These are phyloP conservation scores for Tetrahymena elliotti DNA, from an alignment of 73 alveolate species.

Conservation along the genomic window DNA sequence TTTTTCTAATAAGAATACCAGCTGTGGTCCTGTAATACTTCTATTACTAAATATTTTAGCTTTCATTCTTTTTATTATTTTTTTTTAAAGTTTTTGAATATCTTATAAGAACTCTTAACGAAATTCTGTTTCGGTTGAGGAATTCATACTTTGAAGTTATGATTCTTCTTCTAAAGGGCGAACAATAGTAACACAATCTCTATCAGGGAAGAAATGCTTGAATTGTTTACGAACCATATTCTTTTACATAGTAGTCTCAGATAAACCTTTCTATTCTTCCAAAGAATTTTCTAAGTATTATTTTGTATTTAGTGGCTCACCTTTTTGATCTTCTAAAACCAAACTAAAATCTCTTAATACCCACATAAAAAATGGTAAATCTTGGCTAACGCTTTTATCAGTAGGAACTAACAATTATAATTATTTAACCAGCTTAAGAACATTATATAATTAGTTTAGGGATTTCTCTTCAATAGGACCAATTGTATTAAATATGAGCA, in stretches of 20 bases:
- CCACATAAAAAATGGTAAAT: conserved; percentile 63
- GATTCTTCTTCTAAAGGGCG: conserved; percentile 61
- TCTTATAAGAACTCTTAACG: conserved; percentile 78
- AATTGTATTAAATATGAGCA: not conserved
- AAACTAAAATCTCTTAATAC: conserved; percentile 79
- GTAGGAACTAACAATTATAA: not conserved
- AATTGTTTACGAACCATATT: conserved; percentile 59
- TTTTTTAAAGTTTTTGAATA: conserved; percentile 58
- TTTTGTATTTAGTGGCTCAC: conserved; percentile 52
- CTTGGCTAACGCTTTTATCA: not conserved
- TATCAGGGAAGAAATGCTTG: conserved; percentile 59
- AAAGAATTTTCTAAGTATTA: conserved; percentile 59
- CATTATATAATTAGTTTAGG: not conserved
- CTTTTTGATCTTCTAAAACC: conserved; percentile 65
- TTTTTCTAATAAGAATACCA: conserved; percentile 53
- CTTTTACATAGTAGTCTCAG: conserved; percentile 56
- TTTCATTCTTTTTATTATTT: conserved; percentile 62
- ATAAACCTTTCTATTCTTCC: conserved; percentile 35
- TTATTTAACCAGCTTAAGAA: not conserved
- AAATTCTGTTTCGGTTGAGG: conserved; percentile 30
- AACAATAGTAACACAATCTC: conserved; percentile 66
- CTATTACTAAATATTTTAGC: conserved; percentile 58
- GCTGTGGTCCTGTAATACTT: conserved; percentile 59
- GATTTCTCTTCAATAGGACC: not conserved
- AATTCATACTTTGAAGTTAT: conserved; percentile 43